A percentile compares a stretch with the other conserved stretches of the same genome.
Conservation (phyloP, 164 flowering plant species). For the Vitis amurensis region DNA sequence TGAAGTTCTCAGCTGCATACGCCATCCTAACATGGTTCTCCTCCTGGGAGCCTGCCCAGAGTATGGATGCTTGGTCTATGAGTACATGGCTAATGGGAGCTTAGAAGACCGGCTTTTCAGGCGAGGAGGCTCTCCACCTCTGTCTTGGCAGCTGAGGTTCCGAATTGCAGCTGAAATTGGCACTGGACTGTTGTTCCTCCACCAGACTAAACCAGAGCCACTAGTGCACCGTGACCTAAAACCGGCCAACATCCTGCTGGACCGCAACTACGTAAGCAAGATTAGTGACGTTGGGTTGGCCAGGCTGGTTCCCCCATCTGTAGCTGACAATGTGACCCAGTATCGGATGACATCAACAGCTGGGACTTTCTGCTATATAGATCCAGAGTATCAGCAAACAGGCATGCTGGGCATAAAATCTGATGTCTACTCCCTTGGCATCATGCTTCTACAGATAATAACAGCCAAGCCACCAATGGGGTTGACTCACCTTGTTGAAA, state of each 20-base stretch:
- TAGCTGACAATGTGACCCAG: constrained; percentile 60
- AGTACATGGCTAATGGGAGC: constrained; percentile 69
- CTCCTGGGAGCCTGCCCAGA: constrained; percentile 59
- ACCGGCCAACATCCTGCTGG: constrained; percentile 68
- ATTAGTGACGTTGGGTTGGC: constrained; percentile 71
- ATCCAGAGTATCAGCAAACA: constrained; percentile 76
- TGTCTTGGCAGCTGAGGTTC: constrained; percentile 62
- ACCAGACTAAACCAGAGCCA: constrained; percentile 77
- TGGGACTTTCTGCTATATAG: constrained; percentile 76
- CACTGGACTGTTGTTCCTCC: constrained; percentile 60
- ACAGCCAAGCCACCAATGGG: constrained; percentile 73
- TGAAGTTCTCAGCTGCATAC: constrained; percentile 47
- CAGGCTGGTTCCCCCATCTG: constrained; percentile 63
- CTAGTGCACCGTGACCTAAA: constrained; percentile 72
- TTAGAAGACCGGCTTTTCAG: constrained; percentile 57
- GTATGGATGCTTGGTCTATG: constrained; percentile 52
- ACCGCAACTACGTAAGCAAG: constrained; percentile 65
- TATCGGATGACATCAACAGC: constrained; percentile 75
- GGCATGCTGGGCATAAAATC: constrained; percentile 78
- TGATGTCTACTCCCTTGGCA: constrained; percentile 65
- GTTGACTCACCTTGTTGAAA: constrained; percentile 51
- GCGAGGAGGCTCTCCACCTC: constrained; percentile 41
- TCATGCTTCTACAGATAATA: constrained; percentile 55
- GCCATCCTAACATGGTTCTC: constrained; percentile 60
- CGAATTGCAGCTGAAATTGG: constrained; percentile 65